Percentiles rank a stretch among this genome's conserved stretches.
Conservation (phyloP, 495 filamentous ascomycete species). For the Aspergillus campestris region DNA sequence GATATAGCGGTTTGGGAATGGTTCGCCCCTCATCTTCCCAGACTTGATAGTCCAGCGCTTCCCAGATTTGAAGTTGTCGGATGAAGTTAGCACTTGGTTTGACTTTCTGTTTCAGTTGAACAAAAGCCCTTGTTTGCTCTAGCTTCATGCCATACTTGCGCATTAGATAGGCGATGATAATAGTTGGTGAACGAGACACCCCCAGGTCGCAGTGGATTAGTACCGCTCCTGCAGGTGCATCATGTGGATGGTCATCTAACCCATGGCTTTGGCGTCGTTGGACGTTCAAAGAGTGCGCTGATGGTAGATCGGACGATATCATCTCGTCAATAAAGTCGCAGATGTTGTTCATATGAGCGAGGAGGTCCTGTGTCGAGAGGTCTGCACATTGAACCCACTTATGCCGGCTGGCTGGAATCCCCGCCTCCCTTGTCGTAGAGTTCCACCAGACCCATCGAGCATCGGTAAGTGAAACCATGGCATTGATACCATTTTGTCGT, state of each 20-base stretch:
- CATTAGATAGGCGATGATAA: conserved; percentile 27
- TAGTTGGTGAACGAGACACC: conserved; percentile 29
- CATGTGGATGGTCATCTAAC: neutral
- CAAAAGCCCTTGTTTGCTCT: conserved; percentile 4
- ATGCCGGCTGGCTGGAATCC: conserved; percentile 22
- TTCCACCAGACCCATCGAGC: conserved; percentile 19
- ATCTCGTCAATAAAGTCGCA: conserved; percentile 35
- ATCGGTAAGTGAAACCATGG: conserved; percentile 27
- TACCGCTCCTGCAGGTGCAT: conserved; percentile 12
- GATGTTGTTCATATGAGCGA: conserved; percentile 20
- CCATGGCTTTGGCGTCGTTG: conserved; percentile 2
- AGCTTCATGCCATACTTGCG: conserved; percentile 9
- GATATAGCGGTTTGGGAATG: conserved; percentile 21
- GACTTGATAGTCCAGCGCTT: conserved; percentile 22
- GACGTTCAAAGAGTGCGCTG: conserved; percentile 9
- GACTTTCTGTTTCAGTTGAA: conserved; percentile 14
- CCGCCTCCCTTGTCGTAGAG: conserved; percentile 16
- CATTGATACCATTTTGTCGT: conserved; percentile 21
- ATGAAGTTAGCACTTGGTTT: conserved; percentile 17
- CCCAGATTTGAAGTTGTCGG: conserved; percentile 22
- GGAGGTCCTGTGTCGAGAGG: conserved; percentile 26
- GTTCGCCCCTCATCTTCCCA: conserved; percentile 22
- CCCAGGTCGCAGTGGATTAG: conserved; percentile 29
- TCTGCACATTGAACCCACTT: conserved; percentile 28
- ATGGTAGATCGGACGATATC: conserved; percentile 13